Evolutionary conservation across 345 rosid genomes (phyloP).

Genomic region (Eucalyptus tenuipes): DNA sequence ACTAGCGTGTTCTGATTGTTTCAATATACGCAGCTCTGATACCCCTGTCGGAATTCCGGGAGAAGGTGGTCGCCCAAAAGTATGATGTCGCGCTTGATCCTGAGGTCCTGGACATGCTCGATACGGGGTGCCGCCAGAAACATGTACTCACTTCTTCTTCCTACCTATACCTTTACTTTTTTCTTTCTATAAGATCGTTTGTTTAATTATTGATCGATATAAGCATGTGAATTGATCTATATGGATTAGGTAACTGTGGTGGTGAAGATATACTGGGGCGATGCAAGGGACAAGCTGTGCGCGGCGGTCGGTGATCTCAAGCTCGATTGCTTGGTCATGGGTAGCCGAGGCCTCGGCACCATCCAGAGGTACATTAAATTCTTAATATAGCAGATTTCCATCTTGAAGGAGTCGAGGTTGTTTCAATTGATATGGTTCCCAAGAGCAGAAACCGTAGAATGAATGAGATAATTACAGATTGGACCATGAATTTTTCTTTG

Average conservation of each 20-base stretch:
- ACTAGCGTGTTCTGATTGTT: not conserved
- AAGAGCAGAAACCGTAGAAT: not conserved
- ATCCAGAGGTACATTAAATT: slow-evolving; percentile 40
- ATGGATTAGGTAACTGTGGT: slow-evolving; percentile 41
- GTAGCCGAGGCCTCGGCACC: slow-evolving; percentile 86
- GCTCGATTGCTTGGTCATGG: slow-evolving; percentile 67
- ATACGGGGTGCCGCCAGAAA: slow-evolving; percentile 42
- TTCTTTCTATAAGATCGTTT: not conserved
- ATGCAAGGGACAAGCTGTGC: slow-evolving; percentile 70
- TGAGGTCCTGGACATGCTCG: slow-evolving; percentile 58
- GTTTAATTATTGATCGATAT: not conserved
- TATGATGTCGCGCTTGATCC: slow-evolving; percentile 50
- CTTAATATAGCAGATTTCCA: not conserved
- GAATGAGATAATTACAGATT: not conserved
- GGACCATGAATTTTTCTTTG: not conserved
- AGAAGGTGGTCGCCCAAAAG: slow-evolving; percentile 35
- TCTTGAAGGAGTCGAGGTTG: not conserved
- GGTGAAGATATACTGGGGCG: slow-evolving; percentile 82
- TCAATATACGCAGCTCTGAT: slow-evolving; percentile 36
- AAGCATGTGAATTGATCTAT: not conserved
- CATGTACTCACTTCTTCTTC: slow-evolving; percentile 11
- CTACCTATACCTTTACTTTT: not conserved
- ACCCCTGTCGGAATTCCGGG: slow-evolving; percentile 64
- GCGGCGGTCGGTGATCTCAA: slow-evolving; percentile 55
- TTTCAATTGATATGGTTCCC: not conserved